These are phyloP conservation scores for Aphanomyces euteiches DNA, from an alignment of 352 stramenopile species.

Conservation along the genomic window DNA sequence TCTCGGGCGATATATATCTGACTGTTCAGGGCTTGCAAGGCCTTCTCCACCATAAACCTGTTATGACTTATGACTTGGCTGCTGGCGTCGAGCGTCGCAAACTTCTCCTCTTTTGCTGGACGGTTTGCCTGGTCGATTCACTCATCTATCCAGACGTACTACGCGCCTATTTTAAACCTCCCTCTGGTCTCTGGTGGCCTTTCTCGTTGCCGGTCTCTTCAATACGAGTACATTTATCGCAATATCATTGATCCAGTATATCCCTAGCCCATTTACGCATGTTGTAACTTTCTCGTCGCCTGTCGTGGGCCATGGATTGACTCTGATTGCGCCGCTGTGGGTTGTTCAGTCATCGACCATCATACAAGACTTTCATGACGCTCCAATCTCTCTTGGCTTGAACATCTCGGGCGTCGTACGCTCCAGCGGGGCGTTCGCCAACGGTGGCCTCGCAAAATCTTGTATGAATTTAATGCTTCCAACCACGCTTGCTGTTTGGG, in stretches of 20 bases:
- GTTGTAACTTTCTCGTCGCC: neutral
- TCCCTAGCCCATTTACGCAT: neutral
- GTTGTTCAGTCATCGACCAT: neutral
- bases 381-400: neutral
- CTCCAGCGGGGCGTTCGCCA: neutral
- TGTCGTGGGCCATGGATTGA: neutral
- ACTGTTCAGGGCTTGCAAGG: neutral
- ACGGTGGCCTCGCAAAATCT: neutral
- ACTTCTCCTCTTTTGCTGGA: too few relatives aligned
- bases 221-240: neutral
- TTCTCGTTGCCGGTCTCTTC: neutral
- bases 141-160: too few relatives aligned
- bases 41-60: neutral
- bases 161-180: neutral
- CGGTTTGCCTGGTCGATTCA: too few relatives aligned
- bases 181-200: neutral
- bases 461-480: neutral
- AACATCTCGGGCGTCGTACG: neutral
- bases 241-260: neutral
- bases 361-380: neutral
- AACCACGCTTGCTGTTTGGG: neutral
- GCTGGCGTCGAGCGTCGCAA: neutral
- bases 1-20: neutral
- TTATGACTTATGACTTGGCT: neutral
- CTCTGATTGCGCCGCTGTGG: neutral